phyloP scores from a whole-genome alignment of 1,284 basidiomycete genomes.

The Quambalaria eucalypti region DNA sequence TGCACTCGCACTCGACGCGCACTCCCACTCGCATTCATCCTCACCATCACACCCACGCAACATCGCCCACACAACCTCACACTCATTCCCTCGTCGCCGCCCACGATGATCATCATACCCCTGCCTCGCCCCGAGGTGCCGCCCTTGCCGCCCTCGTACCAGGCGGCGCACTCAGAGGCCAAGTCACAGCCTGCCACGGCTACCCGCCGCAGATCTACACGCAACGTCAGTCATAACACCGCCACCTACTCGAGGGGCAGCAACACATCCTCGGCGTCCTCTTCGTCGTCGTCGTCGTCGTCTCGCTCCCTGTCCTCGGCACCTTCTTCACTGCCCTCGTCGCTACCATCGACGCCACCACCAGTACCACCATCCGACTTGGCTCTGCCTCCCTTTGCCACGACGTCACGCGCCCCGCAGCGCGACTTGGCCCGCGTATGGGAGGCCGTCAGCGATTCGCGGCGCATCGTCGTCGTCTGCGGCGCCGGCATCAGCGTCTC shows the following conservation, averaged over 20 bases:
- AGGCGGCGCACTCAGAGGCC: not conserved
- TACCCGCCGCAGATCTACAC: not conserved
- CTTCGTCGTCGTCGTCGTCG: not conserved
- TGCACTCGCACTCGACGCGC: not conserved
- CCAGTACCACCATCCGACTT: not conserved
- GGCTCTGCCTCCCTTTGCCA: not conserved
- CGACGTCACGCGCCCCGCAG: conserved; percentile 1
- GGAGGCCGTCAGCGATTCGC: conserved; percentile 62
- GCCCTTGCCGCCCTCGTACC: not conserved
- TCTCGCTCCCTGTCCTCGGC: not conserved
- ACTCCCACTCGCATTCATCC: not conserved
- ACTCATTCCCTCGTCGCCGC: too few species aligned
- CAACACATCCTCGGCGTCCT: not conserved
- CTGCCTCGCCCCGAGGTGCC: not conserved
- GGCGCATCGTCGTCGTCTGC: conserved; percentile 72
- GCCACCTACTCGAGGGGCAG: not conserved
- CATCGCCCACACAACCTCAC: not conserved
- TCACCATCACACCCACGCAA: not conserved
- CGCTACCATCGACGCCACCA: not conserved
- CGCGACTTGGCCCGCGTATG: conserved; percentile 39
- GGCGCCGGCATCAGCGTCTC: conserved; percentile 78
- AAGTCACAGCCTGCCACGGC: not conserved
- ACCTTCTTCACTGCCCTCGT: not conserved
- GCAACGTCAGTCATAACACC: too few species aligned
- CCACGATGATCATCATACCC: not conserved